Evolutionary conservation across 768 basidiomycete genomes (phyloP), one percentile per base, ranked within the genome.

Genomic region (Chalciporus chontae): DNA sequence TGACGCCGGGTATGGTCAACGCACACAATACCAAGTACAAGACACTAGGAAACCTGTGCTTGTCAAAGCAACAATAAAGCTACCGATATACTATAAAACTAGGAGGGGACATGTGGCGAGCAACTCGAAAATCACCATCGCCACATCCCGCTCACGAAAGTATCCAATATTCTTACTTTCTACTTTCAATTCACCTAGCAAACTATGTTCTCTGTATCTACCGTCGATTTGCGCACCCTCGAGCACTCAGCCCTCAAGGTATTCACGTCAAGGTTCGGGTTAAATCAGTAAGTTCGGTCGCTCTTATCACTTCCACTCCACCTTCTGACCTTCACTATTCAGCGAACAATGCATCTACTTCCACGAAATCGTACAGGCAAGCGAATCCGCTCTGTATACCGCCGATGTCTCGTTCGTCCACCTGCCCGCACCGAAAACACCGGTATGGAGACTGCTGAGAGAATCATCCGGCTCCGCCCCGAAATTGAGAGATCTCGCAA

Each of bases 11-110:
- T 6, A 27, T 14, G 42, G 43, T 19, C 37, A 23, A 39, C 17
- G 29, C 43, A 11, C 47, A 50, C 48, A 50, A 50, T 50, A 43
- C 43, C n/a, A n/a, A n/a, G n/a, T 36, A 24, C 14, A 2, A 37
- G 11, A 36, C 4, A n/a, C 41, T n/a, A 27, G 9, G 7, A 11
- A n/a, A 10, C 18, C 39, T 36, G 18, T 27, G 31, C 17, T 13
- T 19, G 47, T 27, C 29, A 43, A 37, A 37, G 43, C 43, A 15
- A 21, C 13, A 14, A 8, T n/a, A 32, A 46, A 42, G 45, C 32
- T 5, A n/a, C 19, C 31, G 6, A 29, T 19, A 39, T 40, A 11
- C 26, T 34, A 36, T 45, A 21, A 45, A 45, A 41, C 34, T n/a
- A 36, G 7, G 15, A 36, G 15, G n/a, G 21, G 1, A 15, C 34